Evolutionary conservation across 1,139 yeast genomes (phyloP).

Genomic region (Candida freyschussii): DNA sequence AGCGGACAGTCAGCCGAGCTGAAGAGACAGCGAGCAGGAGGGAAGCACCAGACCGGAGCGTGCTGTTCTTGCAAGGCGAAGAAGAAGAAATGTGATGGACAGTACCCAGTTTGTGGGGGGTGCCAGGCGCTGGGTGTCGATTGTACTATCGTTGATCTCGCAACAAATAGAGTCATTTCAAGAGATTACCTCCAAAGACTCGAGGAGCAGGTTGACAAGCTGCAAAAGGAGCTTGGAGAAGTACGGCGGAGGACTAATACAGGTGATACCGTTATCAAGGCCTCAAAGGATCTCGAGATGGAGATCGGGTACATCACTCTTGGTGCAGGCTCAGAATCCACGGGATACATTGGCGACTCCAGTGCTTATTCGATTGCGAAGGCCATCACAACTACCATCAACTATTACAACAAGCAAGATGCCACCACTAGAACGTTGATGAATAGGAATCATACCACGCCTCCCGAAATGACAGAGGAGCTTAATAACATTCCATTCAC

Average conservation of each 20-base stretch:
- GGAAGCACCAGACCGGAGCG: slow-evolving; percentile 29
- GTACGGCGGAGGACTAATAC: not conserved
- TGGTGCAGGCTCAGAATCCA: slow-evolving; percentile 27
- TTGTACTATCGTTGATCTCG: slow-evolving; percentile 47
- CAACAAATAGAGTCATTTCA: slow-evolving; percentile 48
- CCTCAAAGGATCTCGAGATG: slow-evolving; percentile 16
- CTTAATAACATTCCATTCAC: slow-evolving; percentile 19
- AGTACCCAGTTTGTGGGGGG: slow-evolving; percentile 42
- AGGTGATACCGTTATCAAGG: not conserved
- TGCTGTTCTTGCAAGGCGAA: slow-evolving; percentile 31
- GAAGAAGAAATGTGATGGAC: slow-evolving; percentile 49
- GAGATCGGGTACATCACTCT: slow-evolving; percentile 28
- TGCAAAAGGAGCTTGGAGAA: slow-evolving; percentile 2
- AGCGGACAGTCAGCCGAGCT: slow-evolving; percentile 1
- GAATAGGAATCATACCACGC: slow-evolving; percentile 1
- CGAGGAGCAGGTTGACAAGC: slow-evolving; percentile 29
- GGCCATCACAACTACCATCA: slow-evolving; percentile 24
- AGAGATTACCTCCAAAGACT: slow-evolving; percentile 42
- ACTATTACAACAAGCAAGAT: slow-evolving; percentile 12
- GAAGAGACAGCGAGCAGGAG: slow-evolving; percentile 5
- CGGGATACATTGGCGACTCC: slow-evolving; percentile 27
- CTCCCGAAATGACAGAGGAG: slow-evolving; percentile 7
- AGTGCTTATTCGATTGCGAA: slow-evolving; percentile 28
- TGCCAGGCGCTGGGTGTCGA: slow-evolving; percentile 39
- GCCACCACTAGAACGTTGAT: too few species aligned